These are phyloP conservation scores for Suillus weaverae DNA, from an alignment of 768 basidiomycete species.

Conservation along the genomic window DNA sequence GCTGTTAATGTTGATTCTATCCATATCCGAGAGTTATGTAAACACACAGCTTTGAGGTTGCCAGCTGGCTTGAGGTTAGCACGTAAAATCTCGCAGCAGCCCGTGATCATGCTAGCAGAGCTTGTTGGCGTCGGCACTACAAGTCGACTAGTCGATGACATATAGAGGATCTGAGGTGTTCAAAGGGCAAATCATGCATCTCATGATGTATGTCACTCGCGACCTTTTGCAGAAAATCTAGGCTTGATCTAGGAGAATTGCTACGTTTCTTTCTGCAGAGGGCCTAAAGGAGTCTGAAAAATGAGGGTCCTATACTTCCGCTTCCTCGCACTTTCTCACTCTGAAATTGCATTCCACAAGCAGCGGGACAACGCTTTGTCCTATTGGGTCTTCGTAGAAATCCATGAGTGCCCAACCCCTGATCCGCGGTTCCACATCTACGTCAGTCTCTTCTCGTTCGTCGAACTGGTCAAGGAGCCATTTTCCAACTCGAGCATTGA, in stretches of 20 bases:
- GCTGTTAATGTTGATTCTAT: neutral
- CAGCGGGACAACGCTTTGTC: constrained; percentile 56
- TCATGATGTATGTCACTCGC: neutral
- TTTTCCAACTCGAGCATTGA: constrained; percentile 70
- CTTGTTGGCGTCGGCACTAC: neutral
- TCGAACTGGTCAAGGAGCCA: constrained; percentile 66
- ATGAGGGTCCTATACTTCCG: neutral
- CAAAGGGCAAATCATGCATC: neutral
- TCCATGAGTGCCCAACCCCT: constrained; percentile 80
- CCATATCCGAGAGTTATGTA: neutral
- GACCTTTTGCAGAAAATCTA: neutral
- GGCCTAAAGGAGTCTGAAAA: neutral
- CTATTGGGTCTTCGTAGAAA: constrained; percentile 60
- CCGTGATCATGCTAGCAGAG: neutral
- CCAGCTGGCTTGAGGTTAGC: neutral
- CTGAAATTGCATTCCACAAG: constrained; percentile 79
- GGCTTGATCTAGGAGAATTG: neutral
- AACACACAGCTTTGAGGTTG: neutral
- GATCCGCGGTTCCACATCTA: constrained; percentile 40
- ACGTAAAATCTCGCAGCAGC: neutral
- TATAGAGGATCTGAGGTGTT: neutral
- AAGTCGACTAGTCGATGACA: neutral
- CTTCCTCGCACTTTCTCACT: constrained; percentile 42
- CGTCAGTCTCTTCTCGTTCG: neutral
- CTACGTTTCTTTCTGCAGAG: neutral